phyloP scores from a whole-genome alignment of 1,284 basidiomycete species.

The Jaminaea rosea region DNA sequence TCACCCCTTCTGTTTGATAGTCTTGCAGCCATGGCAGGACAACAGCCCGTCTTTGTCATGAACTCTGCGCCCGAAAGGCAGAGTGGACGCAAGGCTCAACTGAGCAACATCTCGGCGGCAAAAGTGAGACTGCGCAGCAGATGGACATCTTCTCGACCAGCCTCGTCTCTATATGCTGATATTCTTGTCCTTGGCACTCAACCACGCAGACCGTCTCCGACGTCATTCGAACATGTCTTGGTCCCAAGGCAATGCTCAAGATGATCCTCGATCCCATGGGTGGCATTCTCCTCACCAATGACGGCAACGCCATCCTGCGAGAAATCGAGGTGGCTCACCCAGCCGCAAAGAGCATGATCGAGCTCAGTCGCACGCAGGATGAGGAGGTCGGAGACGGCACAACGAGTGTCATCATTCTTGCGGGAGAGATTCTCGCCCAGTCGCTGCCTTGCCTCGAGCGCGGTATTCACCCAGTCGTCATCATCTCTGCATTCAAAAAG shows the following conservation, averaged over 20 bases:
- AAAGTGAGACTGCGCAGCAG: conserved; percentile 57
- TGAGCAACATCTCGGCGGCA: conserved; percentile 92
- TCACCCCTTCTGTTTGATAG: too few species aligned
- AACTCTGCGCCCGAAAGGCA: conserved; percentile 85
- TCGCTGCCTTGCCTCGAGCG: conserved; percentile 84
- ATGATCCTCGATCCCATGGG: conserved; percentile 76
- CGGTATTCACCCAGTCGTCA: conserved; percentile 95
- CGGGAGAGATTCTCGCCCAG: conserved; percentile 96
- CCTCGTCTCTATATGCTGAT: background rate
- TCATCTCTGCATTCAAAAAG: conserved; percentile 95
- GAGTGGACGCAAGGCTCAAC: conserved; percentile 87
- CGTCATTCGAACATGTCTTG: conserved; percentile 95
- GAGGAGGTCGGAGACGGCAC: conserved; percentile 98
- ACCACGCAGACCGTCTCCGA: conserved; percentile 82
- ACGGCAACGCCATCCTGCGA: conserved; percentile 91
- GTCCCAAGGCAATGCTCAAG: conserved; percentile 96
- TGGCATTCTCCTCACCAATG: conserved; percentile 64
- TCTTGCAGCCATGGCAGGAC: conserved; percentile 44
- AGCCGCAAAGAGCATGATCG: conserved; percentile 98
- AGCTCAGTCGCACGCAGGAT: conserved; percentile 91
- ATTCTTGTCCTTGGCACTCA: too few species aligned
- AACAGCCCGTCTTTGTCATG: conserved; percentile 45
- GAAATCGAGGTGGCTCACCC: conserved; percentile 98
- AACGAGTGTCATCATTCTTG: conserved; percentile 91
- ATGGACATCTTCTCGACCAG: background rate